Evolutionary conservation across 176 grass and related monocot genomes (phyloP).

Genomic region (Oryza australiensis): DNA sequence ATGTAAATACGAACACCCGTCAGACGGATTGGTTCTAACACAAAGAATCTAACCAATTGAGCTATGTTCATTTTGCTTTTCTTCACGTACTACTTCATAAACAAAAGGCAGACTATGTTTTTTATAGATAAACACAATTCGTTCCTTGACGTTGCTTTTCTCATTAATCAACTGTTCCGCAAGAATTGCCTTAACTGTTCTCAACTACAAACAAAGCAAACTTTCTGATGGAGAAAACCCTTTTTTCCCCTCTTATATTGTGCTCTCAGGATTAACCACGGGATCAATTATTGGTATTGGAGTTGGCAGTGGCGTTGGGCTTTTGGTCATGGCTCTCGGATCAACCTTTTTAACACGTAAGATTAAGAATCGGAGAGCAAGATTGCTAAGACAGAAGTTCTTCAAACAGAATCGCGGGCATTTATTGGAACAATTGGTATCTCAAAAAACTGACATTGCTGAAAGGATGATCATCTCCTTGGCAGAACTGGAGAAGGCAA

Average conservation of each 20-base stretch:
- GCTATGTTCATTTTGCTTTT: no score
- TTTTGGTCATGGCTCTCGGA: not conserved
- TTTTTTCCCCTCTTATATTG: not conserved
- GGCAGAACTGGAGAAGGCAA: constrained; percentile 5
- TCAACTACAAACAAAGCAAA: no score
- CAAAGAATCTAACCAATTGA: no score
- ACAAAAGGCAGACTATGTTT: no score
- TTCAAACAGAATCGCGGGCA: not conserved
- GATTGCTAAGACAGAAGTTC: not conserved
- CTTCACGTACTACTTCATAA: no score
- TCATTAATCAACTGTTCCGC: no score
- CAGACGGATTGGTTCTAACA: no score
- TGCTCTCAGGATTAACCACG: not conserved
- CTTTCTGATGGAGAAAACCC: not conserved
- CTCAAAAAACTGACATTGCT: not conserved
- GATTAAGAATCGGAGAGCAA: not conserved
- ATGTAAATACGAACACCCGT: no score
- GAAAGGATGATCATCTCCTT: not conserved
- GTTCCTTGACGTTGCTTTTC: no score
- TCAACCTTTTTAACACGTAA: not conserved
- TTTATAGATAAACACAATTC: no score
- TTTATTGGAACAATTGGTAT: not conserved
- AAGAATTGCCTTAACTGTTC: no score
- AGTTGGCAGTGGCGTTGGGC: not conserved
- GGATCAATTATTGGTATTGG: not conserved